A percentile compares a stretch with the other conserved stretches of the same genome.
These are phyloP conservation scores for Cardamine occulta DNA, from an alignment of 345 rosid genomes.

Conservation along the genomic window DNA sequence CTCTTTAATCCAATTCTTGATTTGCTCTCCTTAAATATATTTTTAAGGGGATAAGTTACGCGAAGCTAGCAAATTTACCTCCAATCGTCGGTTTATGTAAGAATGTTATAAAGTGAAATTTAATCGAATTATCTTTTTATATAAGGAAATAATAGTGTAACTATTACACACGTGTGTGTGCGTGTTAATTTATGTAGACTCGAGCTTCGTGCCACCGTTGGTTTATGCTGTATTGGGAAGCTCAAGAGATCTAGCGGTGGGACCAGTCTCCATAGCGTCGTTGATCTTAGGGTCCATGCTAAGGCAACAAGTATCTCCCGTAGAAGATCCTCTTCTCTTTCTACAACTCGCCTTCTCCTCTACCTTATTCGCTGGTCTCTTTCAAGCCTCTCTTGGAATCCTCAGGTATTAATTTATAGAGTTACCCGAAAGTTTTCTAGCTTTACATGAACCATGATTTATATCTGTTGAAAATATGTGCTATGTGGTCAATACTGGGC, in stretches of 20 bases:
- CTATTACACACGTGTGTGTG: slow-evolving; percentile 6
- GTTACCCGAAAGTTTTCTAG: not conserved
- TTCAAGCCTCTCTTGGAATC: slow-evolving; percentile 91
- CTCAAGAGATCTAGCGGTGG: slow-evolving; percentile 94
- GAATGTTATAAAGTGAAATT: slow-evolving; percentile 35
- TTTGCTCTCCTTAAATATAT: not conserved
- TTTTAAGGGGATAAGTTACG: slow-evolving; percentile 89
- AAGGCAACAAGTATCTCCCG: slow-evolving; percentile 78
- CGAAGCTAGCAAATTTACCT: slow-evolving; percentile 89
- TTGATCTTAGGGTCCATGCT: slow-evolving; percentile 95
- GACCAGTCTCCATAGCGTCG: slow-evolving; percentile 95
- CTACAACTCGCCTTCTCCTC: slow-evolving; percentile 89
- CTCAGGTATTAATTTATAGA: slow-evolving; percentile 56
- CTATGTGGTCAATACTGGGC: slow-evolving; percentile 21
- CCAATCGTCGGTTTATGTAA: slow-evolving; percentile 94
- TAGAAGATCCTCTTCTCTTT: slow-evolving; percentile 62
- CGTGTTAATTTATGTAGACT: slow-evolving; percentile 52
- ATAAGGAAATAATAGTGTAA: not conserved
- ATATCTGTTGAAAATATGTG: slow-evolving; percentile 8
- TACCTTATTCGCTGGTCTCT: slow-evolving; percentile 91
- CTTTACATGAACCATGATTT: slow-evolving; percentile 11
- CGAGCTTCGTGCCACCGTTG: slow-evolving; percentile 96
- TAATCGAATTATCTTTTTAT: not conserved
- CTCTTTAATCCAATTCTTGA: slow-evolving; percentile 15
- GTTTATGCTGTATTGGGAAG: slow-evolving; percentile 94